Conservation (phyloP, 2,329 filamentous ascomycete species). For the Graphium sp. region DNA sequence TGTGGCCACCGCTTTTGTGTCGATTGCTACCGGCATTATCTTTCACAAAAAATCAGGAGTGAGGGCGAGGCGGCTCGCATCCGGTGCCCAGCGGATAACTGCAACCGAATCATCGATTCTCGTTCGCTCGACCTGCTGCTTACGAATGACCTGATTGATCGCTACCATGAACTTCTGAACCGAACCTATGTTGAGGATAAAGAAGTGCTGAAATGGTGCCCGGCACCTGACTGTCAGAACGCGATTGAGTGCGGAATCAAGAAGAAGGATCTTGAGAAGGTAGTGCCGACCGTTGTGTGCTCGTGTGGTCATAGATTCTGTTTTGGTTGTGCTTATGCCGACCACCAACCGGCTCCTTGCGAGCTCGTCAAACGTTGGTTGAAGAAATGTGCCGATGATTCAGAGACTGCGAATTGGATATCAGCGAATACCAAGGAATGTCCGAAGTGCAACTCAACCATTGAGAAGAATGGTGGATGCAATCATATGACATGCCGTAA, state of each 20-base stretch:
- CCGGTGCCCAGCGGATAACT: constrained; percentile 77
- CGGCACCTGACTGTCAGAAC: constrained; percentile 90
- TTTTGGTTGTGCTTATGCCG: constrained; percentile 78
- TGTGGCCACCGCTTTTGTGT: constrained; percentile 90
- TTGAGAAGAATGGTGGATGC: constrained; percentile 96
- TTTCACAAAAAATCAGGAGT: constrained; percentile 82
- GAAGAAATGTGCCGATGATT: constrained; percentile 97
- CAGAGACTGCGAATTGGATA: constrained; percentile 98
- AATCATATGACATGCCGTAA: constrained; percentile 98
- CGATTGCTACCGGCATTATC: constrained; percentile 81
- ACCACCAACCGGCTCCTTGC: constrained; percentile 90
- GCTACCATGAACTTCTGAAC: constrained; percentile 76
- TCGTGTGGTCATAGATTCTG: constrained; percentile 78
- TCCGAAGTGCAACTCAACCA: constrained; percentile 87
- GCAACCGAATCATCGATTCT: constrained; percentile 80
- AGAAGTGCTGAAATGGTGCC: constrained; percentile 92
- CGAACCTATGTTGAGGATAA: constrained; percentile 95
- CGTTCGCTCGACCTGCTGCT: constrained; percentile 70
- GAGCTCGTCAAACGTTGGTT: constrained; percentile 85
- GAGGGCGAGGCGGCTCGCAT: constrained; percentile 93
- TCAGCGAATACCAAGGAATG: constrained; percentile 98
- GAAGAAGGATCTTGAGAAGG: constrained; percentile 65
- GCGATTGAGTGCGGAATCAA: constrained; percentile 81
- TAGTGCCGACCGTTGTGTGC: constrained; percentile 85
- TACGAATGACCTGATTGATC: constrained; percentile 30